Evolutionary conservation across 345 rosid species (phyloP), one percentile per base, ranked within the genome.

Genomic region (Firmiana major): DNA sequence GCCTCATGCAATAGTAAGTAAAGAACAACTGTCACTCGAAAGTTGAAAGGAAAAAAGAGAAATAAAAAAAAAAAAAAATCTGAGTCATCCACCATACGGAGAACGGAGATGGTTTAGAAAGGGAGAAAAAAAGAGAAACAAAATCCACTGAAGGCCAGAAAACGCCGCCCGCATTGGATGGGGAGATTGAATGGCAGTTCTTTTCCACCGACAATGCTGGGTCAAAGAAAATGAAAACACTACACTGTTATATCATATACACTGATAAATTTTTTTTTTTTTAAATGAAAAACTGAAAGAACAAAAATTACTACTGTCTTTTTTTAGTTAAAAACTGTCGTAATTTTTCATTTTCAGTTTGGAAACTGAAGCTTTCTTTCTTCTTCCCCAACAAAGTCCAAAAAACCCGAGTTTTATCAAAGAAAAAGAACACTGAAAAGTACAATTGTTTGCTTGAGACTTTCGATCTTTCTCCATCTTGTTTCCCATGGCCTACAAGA

Each of bases 401-500:
- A 19, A 64, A 17, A 19, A 9, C 24, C n/a, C 19, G 10, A 34
- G 68, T 34, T 34, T 2, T 15, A 19, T 16, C 24, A 51, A 43
- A 15, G 36, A 34, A 46, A 46, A 15, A 15, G 55, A 6, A 51
- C 21, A 4, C 6, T 5, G 9, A 4, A n/a, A 21, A n/a, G 15
- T 48, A 48, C 53, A 48, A 68, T 7, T 45, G n/a, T 46, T 4
- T 67, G 22, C 36, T 46, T 68, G 55, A 68, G 53, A 24, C 57
- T 69, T 55, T 26, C 68, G 8, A 12, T 26, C n/a, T 9, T 15
- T 71, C 40, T 40, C 4, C 36, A 48, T 31, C 45, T 42, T 19
- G n/a, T 40, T 75, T 71, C 53, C 73, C 12, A 86, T 86, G 87
- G 86, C 83, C 76, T 79, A 51, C 79, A 8, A 21, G 17, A 9